Conservation (phyloP, 1,139 yeast genomes). For the Lodderomyces theae region DNA sequence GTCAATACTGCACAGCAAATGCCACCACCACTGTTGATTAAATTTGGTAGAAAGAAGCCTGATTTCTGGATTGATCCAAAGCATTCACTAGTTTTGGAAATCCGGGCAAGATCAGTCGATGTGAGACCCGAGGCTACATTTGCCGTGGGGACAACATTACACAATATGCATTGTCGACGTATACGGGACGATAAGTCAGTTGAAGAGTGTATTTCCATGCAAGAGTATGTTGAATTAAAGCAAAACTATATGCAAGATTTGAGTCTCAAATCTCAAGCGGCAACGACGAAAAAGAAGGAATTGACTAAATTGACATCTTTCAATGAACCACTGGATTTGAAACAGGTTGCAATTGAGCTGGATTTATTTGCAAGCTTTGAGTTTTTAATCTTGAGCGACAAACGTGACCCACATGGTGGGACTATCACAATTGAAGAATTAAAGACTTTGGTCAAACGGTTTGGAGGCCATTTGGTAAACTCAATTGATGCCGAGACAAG, state of each 20-base stretch:
- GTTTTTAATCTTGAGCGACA: conserved; percentile 45
- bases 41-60: conserved; percentile 64
- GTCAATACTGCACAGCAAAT: conserved; percentile 29
- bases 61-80: conserved; percentile 77
- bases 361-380: conserved; percentile 24
- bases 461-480: conserved; percentile 49
- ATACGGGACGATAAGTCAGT: conserved; percentile 68
- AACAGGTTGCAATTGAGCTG: conserved; percentile 17
- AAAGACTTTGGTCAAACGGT: conserved; percentile 33
- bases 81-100: conserved; percentile 77
- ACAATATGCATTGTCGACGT: conserved; percentile 70
- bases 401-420: conserved; percentile 22
- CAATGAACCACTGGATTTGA: conserved; percentile 11
- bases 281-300: conserved; percentile 18
- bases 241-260: conserved; percentile 23
- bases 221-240: conserved; percentile 48
- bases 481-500: conserved; percentile 13
- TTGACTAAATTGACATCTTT: conserved; percentile 11
- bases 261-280: conserved; percentile 25
- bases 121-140: conserved; percentile 46
- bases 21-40: conserved; percentile 44
- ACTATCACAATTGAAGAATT: conserved; percentile 36
- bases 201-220: conserved; percentile 53
- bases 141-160: conserved; percentile 66
- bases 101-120: conserved; percentile 77